Evolutionary conservation across 208 protist genomes (phyloP), one percentile per base, ranked within the genome.

Genomic region (Leptomonas seymouri): DNA sequence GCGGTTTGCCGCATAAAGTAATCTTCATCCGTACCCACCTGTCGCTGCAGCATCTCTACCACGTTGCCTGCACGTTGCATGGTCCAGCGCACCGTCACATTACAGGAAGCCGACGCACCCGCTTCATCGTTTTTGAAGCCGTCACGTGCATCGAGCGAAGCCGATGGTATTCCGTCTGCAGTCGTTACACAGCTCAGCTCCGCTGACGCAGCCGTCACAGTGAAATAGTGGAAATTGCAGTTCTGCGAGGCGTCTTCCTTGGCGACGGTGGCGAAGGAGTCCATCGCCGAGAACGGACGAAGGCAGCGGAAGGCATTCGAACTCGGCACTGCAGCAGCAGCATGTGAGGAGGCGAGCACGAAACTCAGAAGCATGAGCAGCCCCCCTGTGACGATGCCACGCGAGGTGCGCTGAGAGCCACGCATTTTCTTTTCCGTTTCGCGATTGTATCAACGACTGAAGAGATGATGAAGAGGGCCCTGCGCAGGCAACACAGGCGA

Each of bases 201-300:
- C 3, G 81, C 86, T 0, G 39, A 51, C 0, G 86, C 90, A 21
- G 67, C 76, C 1, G 67, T 42, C 15, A 93, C 82, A 39, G 53
- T 53, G 58, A 93, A 87, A 53, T 82, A 82, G n/a, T 65, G 54
- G 54, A 88, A 91, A 30, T 82, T 59, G 65, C 87, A 93, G 63
- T 85, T 91, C n/a, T 72, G 42, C 15, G 80, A 45, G 15, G 54
- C 31, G 20, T 53, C 49, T 8, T 66, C 50, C 65, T 82, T 87
- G 39, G 59, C 76, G 20, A 85, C 61, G 21, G 55, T 31, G 4
- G 58, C 54, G 16, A 95, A 82, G 3, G 66, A 51, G 30, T 63
- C n/a, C 55, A 91, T 62, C 0, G 82, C 76, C 0, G 63, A 46
- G 61, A 95, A 88, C 25, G 87, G 72, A 27, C 81, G 78, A 50